These are phyloP conservation scores for Dictyostelium capitatum DNA, from an alignment of 78 protist genomes.

Conservation along the genomic window DNA sequence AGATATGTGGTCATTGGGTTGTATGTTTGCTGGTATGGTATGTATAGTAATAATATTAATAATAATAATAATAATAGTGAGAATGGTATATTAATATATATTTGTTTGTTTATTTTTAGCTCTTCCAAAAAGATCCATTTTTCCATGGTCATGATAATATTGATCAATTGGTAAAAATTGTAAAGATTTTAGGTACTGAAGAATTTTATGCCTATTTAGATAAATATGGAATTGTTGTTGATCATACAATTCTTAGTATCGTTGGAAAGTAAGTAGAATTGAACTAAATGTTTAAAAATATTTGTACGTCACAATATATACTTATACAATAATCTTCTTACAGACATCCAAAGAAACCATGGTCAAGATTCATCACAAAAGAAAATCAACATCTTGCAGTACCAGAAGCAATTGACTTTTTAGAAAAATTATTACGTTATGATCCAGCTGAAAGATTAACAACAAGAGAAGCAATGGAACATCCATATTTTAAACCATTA, in stretches of 20 bases:
- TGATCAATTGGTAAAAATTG: slow-evolving; percentile 99
- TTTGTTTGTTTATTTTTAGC: slow-evolving; percentile 24
- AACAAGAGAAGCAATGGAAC: slow-evolving; percentile 85
- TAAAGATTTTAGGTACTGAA: slow-evolving; percentile 98
- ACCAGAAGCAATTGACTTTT: slow-evolving; percentile 98
- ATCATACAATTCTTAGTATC: slow-evolving; percentile 84
- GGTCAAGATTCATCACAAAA: slow-evolving; percentile 83
- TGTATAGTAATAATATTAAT: background rate
- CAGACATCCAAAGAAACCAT: slow-evolving; percentile 90
- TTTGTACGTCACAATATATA: background rate
- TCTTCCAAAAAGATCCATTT: slow-evolving; percentile 98
- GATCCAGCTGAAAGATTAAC: slow-evolving; percentile 94
- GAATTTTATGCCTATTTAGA: slow-evolving; percentile 94
- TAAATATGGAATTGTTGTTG: slow-evolving; percentile 95
- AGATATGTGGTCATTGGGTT: slow-evolving; percentile 99
- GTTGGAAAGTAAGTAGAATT: slow-evolving; percentile 83
- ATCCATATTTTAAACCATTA: slow-evolving; percentile 80
- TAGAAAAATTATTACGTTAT: slow-evolving; percentile 94
- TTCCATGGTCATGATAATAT: slow-evolving; percentile 99
- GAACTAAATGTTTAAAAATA: background rate
- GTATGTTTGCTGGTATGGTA: slow-evolving; percentile 98
- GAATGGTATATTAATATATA: slow-evolving; percentile 2
- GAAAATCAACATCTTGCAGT: slow-evolving; percentile 93
- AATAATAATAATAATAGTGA: background rate
- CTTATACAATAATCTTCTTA: background rate